Evolutionary conservation across 108 stramenopile genomes (phyloP).

Genomic region (Parmales sp.): DNA sequence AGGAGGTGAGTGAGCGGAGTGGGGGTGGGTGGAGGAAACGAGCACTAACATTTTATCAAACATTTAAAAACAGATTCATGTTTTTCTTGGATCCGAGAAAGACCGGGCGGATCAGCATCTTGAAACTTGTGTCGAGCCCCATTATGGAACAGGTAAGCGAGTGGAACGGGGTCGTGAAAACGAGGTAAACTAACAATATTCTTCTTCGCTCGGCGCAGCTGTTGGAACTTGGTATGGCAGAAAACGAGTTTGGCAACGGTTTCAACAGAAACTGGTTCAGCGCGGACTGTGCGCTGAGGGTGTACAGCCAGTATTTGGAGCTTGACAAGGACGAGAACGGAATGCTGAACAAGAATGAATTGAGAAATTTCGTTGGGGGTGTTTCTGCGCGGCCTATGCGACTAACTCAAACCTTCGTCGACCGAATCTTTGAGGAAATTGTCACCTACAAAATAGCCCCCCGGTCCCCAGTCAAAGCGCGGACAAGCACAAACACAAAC

Average conservation of each 20-base stretch:
- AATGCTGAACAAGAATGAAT: constrained; percentile 34
- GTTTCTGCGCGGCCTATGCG: constrained; percentile 2
- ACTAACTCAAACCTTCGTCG: constrained; percentile 30
- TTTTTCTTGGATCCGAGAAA: constrained; percentile 40
- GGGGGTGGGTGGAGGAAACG: too few species aligned
- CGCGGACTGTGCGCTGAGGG: constrained; percentile 26
- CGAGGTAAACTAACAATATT: not conserved
- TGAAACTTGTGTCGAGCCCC: constrained; percentile 16
- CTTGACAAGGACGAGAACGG: constrained; percentile 41
- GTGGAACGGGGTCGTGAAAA: constrained; percentile 11
- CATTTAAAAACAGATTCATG: too few species aligned
- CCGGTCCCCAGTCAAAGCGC: not conserved
- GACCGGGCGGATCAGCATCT: constrained; percentile 24
- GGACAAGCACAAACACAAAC: not conserved
- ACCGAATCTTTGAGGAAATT: constrained; percentile 34
- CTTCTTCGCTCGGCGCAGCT: not conserved
- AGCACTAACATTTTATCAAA: too few species aligned
- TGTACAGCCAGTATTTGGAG: constrained; percentile 39
- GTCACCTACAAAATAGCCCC: constrained; percentile 21
- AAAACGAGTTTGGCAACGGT: not conserved
- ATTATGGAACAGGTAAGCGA: constrained; percentile 29
- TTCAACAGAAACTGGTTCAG: constrained; percentile 33
- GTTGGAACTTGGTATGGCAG: not conserved
- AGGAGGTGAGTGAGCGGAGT: too few species aligned
- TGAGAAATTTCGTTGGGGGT: constrained; percentile 11